These are phyloP conservation scores for Fusarium longipes DNA, from an alignment of 2,329 filamentous ascomycete species.

Conservation along the genomic window DNA sequence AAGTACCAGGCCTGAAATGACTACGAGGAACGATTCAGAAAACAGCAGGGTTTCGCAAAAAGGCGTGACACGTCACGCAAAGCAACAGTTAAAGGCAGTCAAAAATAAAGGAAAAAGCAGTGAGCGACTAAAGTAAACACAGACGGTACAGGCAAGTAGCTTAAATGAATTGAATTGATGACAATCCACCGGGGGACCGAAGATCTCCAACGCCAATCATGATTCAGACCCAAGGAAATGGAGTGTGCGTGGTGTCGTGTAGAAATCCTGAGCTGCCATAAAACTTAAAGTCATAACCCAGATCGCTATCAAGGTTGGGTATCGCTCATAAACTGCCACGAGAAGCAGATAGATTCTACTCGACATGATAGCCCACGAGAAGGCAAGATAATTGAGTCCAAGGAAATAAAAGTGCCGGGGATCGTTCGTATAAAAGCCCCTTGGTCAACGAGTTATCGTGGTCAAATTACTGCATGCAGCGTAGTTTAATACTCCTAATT, in stretches of 20 bases:
- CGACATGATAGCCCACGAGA: constrained; percentile 36
- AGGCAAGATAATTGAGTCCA: constrained; percentile 46
- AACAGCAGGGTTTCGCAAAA: constrained; percentile 21
- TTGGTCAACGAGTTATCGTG: constrained; percentile 47
- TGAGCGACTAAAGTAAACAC: constrained; percentile 43
- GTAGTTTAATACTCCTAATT: constrained; percentile 32
- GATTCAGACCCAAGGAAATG: constrained; percentile 53
- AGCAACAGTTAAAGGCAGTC: constrained; percentile 40
- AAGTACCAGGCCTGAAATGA: constrained; percentile 10
- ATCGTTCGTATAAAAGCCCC: constrained; percentile 41
- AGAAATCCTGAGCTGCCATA: constrained; percentile 49
- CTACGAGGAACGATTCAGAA: constrained; percentile 36
- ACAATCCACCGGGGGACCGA: constrained; percentile 52
- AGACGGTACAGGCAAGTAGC: constrained; percentile 45
- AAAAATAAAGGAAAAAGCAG: constrained; percentile 43
- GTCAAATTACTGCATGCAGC: constrained; percentile 44
- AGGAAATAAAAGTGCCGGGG: constrained; percentile 43
- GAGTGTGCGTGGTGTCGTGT: constrained; percentile 48
- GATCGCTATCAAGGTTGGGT: constrained; percentile 41
- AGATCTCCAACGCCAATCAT: constrained; percentile 58
- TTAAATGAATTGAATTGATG: constrained; percentile 53
- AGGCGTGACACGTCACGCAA: constrained; percentile 38
- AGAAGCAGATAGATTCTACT: constrained; percentile 41
- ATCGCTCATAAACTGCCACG: constrained; percentile 43
- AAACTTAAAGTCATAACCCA: constrained; percentile 47